A percentile compares a stretch with the other conserved stretches of the same genome.
These are phyloP conservation scores for Pyrenophora graminea DNA, from an alignment of 2,329 filamentous ascomycete genomes.

Conservation along the genomic window DNA sequence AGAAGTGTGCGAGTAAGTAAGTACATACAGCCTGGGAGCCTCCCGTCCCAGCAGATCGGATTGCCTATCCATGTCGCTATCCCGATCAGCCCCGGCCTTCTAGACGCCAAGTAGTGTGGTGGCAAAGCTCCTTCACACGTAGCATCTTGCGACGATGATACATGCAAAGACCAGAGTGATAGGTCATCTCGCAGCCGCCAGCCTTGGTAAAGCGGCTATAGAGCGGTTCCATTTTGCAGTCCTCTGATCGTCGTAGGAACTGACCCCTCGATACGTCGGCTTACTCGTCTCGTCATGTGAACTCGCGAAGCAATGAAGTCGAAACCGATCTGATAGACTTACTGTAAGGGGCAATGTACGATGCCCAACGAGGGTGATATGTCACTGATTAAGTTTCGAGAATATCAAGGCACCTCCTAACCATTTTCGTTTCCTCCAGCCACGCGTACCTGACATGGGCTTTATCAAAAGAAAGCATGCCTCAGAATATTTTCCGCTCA, in stretches of 20 bases:
- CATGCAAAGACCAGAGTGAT: background rate
- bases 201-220: background rate
- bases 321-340: background rate
- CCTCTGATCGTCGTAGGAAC: background rate
- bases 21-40: background rate
- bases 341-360: conserved; percentile 3
- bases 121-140: background rate
- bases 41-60: background rate
- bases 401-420: conserved; percentile 10
- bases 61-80: background rate
- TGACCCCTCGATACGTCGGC: background rate
- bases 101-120: background rate
- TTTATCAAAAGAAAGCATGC: conserved; percentile 13
- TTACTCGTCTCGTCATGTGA: background rate
- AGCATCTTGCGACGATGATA: background rate
- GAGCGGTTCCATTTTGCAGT: background rate
- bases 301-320: background rate
- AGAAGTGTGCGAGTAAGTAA: background rate
- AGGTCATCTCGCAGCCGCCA: background rate
- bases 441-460: conserved; percentile 3
- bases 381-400: conserved; percentile 21
- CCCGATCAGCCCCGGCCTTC: background rate
- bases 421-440: conserved; percentile 3
- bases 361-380: background rate
- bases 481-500: conserved; percentile 23